Percentiles rank a stretch among this genome's conserved stretches.
Conservation (phyloP, 2,329 filamentous ascomycete species). For the Nothopassalora personata region DNA sequence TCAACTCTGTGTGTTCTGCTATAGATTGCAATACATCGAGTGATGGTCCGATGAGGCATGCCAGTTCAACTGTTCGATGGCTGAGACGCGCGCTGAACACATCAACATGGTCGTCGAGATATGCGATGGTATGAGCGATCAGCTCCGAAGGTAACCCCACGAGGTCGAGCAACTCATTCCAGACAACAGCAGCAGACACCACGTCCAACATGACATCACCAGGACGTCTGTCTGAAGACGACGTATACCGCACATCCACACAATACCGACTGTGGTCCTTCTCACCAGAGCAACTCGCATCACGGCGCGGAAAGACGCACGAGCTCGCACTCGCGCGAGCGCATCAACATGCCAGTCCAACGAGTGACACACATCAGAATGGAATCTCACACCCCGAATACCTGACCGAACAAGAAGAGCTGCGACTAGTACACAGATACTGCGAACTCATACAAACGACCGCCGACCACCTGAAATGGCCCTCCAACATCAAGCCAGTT, state of each 20-base stretch:
- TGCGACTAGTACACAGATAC: constrained; percentile 74
- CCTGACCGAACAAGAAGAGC: constrained; percentile 77
- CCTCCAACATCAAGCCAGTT: constrained; percentile 62
- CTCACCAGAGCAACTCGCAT: constrained; percentile 63
- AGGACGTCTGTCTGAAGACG: constrained; percentile 69
- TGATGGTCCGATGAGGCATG: constrained; percentile 23
- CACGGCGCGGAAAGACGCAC: constrained; percentile 75
- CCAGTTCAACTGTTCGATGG: constrained; percentile 20
- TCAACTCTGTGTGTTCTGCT: constrained; percentile 22
- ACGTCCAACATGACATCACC: constrained; percentile 7
- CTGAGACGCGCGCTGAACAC: constrained; percentile 22
- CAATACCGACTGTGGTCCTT: constrained; percentile 94
- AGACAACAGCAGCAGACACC: constrained; percentile 1
- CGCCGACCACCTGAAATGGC: constrained; percentile 56
- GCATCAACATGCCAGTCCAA: constrained; percentile 42
- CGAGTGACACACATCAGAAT: constrained; percentile 35
- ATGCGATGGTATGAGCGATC: constrained; percentile 22
- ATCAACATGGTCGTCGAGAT: constrained; percentile 19
- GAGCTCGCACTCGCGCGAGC: constrained; percentile 66
- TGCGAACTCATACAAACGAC: constrained; percentile 47
- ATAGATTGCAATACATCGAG: constrained; percentile 22
- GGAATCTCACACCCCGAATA: constrained; percentile 61
- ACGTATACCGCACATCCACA: constrained; percentile 80
- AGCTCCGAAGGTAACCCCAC: constrained; percentile 27
- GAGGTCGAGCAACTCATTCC: constrained; percentile 4